Evolutionary conservation across 805 yeast species (phyloP).

Genomic region (Blastobotrys mokoenaii): DNA sequence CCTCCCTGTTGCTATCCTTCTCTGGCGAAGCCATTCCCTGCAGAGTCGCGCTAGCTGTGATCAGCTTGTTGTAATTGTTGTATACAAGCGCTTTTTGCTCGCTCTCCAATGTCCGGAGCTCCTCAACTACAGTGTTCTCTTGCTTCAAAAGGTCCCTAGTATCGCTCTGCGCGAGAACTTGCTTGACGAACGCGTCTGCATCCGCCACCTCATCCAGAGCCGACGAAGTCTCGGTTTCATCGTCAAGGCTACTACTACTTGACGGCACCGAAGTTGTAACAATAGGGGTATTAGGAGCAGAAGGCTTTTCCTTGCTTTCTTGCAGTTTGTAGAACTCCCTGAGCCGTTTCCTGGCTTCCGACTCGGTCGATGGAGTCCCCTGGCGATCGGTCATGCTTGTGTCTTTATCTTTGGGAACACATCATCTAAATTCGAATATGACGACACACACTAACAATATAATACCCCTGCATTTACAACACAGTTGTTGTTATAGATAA

Average conservation of each 20-base stretch:
- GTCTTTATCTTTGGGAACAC: not conserved
- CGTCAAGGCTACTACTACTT: not conserved
- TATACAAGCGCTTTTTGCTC: conserved; percentile 33
- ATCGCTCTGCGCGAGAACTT: conserved; percentile 15
- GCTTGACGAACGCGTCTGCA: conserved; percentile 16
- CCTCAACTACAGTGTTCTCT: conserved; percentile 22
- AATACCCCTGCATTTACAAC: too few relatives aligned
- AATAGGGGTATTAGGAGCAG: conserved; percentile 2
- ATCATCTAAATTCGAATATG: too few relatives aligned
- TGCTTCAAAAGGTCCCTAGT: conserved; percentile 20
- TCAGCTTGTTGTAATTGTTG: conserved; percentile 31
- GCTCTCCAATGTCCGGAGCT: conserved; percentile 26
- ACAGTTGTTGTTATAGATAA: too few relatives aligned
- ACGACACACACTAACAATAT: too few relatives aligned
- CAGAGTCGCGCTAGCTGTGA: conserved; percentile 28
- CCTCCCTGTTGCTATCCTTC: not conserved
- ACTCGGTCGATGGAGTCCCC: not conserved
- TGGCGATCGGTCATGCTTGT: not conserved
- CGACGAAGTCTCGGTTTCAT: conserved; percentile 3
- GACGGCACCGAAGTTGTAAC: not conserved
- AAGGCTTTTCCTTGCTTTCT: conserved; percentile 11
- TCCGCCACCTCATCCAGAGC: conserved; percentile 18
- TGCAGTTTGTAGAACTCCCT: conserved; percentile 31
- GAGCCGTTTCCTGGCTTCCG: conserved; percentile 24
- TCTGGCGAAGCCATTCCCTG: conserved; percentile 16